Evolutionary conservation across 106 monocot species (phyloP).

Genomic region (Dendrobium chrysotoxum): DNA sequence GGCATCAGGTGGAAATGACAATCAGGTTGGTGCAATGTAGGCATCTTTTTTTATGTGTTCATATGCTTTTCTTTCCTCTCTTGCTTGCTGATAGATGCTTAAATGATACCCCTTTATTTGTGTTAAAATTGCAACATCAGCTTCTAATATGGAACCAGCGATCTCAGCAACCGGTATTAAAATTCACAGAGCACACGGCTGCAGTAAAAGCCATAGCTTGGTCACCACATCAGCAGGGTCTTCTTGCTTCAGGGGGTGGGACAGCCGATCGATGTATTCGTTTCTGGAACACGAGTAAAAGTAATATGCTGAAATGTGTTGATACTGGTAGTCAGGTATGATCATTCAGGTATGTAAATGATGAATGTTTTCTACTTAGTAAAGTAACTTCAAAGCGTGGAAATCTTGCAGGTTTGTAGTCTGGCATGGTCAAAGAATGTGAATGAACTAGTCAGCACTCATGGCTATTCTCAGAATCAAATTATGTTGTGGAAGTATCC

Average conservation of each 20-base stretch:
- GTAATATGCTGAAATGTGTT: slow-evolving; percentile 62
- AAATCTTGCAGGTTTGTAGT: slow-evolving; percentile 64
- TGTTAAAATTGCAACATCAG: slow-evolving; percentile 19
- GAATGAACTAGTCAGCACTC: slow-evolving; percentile 91
- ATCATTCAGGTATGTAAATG: too few species aligned
- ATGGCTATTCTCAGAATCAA: slow-evolving; percentile 96
- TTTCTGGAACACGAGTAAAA: slow-evolving; percentile 92
- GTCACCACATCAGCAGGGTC: slow-evolving; percentile 91
- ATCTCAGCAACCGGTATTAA: slow-evolving; percentile 61
- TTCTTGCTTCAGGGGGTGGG: slow-evolving; percentile 96
- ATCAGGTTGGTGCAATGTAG: slow-evolving; percentile 39
- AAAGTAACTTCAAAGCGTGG: background rate
- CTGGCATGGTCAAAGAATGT: slow-evolving; percentile 90
- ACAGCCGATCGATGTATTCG: slow-evolving; percentile 93
- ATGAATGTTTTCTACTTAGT: background rate
- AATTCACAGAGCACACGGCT: slow-evolving; percentile 83
- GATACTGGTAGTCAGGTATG: slow-evolving; percentile 93
- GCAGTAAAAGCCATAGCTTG: slow-evolving; percentile 99
- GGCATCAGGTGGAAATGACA: slow-evolving; percentile 97
- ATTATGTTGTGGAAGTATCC: slow-evolving; percentile 99
- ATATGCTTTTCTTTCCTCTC: background rate
- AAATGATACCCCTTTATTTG: background rate
- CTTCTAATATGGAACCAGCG: slow-evolving; percentile 88
- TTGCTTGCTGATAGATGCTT: background rate
- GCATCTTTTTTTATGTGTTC: background rate